Conservation (phyloP, 2,329 filamentous ascomycete species). For the Neocatenulostroma microsporum region DNA sequence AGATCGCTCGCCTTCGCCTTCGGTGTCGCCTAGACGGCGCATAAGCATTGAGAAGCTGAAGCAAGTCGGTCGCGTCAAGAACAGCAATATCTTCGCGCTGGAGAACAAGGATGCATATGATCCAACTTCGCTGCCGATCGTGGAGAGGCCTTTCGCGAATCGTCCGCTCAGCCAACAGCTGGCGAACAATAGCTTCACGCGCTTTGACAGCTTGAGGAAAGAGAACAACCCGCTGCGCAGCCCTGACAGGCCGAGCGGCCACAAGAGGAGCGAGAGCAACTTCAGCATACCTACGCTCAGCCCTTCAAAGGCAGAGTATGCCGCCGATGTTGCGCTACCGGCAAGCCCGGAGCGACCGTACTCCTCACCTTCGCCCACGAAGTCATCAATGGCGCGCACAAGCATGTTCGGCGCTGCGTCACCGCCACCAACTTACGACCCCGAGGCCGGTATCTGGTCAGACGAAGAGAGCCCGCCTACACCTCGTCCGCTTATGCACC, state of each 20-base stretch:
- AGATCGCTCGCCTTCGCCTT: conserved; percentile 51
- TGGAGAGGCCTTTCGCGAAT: conserved; percentile 69
- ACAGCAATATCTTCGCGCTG: conserved; percentile 92
- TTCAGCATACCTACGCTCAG: conserved; percentile 52
- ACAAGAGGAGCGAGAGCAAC: conserved; percentile 49
- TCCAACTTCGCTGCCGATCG: conserved; percentile 63
- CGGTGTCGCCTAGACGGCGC: conserved; percentile 59
- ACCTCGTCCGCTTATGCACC: conserved; percentile 58
- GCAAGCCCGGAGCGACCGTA: conserved; percentile 52
- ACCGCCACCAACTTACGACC: conserved; percentile 49
- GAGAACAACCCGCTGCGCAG: conserved; percentile 30
- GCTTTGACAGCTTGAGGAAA: conserved; percentile 43
- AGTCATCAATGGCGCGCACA: conserved; percentile 72
- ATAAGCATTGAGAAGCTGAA: conserved; percentile 94
- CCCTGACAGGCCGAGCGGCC: conserved; percentile 22
- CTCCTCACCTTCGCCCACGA: conserved; percentile 71
- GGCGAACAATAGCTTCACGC: conserved; percentile 63
- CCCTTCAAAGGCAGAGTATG: conserved; percentile 44
- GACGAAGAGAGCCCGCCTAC: conserved; percentile 56
- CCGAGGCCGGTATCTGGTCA: conserved; percentile 60
- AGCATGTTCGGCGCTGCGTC: conserved; percentile 55
- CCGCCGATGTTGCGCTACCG: conserved; percentile 20
- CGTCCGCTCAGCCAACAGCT: conserved; percentile 51
- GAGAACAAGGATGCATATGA: conserved; percentile 93
- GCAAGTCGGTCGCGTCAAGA: conserved; percentile 90